These are phyloP conservation scores for Ophiocordyceps camponoti-saundersi DNA, from an alignment of 2,329 filamentous ascomycete genomes.

Conservation along the genomic window DNA sequence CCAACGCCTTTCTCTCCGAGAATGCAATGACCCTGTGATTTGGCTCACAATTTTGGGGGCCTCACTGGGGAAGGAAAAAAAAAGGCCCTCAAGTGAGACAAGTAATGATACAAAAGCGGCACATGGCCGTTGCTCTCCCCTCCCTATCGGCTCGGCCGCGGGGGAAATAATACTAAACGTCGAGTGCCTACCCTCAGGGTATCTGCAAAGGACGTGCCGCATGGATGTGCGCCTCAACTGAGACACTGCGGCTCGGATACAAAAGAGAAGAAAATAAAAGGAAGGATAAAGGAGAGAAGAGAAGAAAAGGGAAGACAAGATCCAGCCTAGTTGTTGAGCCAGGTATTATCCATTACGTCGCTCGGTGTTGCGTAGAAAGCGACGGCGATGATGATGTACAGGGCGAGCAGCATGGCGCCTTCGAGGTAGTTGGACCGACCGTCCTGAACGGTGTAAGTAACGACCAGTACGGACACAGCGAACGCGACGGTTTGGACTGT, in stretches of 20 bases:
- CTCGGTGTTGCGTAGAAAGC: slow-evolving; percentile 40
- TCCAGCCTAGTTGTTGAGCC: neutral
- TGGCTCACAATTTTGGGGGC: no score
- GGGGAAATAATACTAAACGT: neutral
- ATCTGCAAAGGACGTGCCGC: neutral
- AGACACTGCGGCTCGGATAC: no score
- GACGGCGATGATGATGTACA: slow-evolving; percentile 43
- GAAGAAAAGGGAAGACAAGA: neutral
- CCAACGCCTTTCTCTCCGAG: no score
- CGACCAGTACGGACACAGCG: slow-evolving; percentile 57
- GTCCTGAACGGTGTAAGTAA: slow-evolving; percentile 62
- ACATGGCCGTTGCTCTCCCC: neutral
- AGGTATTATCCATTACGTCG: slow-evolving; percentile 24
- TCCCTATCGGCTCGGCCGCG: neutral
- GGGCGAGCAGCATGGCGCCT: slow-evolving; percentile 46
- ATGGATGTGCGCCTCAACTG: no score
- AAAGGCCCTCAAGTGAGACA: neutral
- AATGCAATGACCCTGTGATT: no score
- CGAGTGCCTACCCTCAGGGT: neutral
- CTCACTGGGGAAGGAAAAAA: no score
- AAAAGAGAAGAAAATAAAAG: no score
- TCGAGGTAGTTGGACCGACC: slow-evolving; percentile 76
- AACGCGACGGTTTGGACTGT: slow-evolving; percentile 60
- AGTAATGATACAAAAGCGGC: neutral
- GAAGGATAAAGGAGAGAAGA: neutral